Base-by-base conservation (phyloP, 352 stramenopile genomes). In the Phytophthora fragariae region DNA sequence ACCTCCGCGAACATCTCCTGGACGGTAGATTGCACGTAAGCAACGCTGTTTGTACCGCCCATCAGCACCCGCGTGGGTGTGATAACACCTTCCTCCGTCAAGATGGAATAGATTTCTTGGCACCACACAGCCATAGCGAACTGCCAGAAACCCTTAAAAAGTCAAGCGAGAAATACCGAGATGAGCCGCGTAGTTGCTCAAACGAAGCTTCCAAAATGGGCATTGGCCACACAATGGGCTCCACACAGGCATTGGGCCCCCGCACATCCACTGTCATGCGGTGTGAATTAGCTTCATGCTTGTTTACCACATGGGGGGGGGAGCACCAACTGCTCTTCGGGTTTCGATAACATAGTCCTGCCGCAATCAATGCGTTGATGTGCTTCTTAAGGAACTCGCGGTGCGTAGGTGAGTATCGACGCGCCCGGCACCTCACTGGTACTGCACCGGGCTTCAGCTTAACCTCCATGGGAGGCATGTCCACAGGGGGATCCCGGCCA, bases 111-210 rank as follows among this genome's bases (percentile, higher is more conserved):
- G 3, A 72, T 67, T 12, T 73, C 59, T 14, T 69, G 59, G 12
- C 59, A 73, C 0, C 1, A 24, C 8, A 19, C 15, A 0, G 52
- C 44, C 53, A 69, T 65, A 14, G 39, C 59, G 31, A 73, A 73
- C 12, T 73, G 67, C 53, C 67, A 73, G 29, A 72, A 69, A 8
- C 58, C 54, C 21, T 73, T 69, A 73, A 73, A 5, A 73, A 69
- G 9, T 73, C 54, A 2, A 68, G 11, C 35, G 67, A 64, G 33
- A 73, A 69, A 21, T 69, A 73, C 17, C 41, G 15, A 0, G 31
- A 69, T 15, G 59, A 69, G 2, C 67, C 67, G 27, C 27, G 27
- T 29, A 29, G 27, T 8, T 60, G 41, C 2, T 3, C 27, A 29
- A 29, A 29, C 27, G 27, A 2, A 29, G 27, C 27, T 3, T 29